These are phyloP conservation scores for Calocera viscosa DNA, from an alignment of 768 basidiomycete genomes.

Conservation along the genomic window DNA sequence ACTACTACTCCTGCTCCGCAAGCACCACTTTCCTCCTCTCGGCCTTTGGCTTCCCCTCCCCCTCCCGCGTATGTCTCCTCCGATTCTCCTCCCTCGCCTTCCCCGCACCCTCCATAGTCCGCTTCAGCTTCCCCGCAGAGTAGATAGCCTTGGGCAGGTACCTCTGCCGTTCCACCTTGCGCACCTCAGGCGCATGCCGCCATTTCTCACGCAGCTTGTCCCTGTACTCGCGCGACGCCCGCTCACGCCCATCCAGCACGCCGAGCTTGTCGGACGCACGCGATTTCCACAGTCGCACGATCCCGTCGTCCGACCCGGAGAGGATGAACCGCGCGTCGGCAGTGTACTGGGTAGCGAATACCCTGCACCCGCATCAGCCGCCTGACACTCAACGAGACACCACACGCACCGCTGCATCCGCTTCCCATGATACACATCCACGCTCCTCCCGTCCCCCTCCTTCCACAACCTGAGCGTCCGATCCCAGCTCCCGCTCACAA, in stretches of 20 bases:
- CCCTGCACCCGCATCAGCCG: slow-evolving; percentile 34
- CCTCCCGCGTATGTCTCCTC: slow-evolving; percentile 75
- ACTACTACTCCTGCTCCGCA: slow-evolving; percentile 44
- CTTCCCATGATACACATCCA: slow-evolving; percentile 95
- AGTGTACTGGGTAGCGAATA: slow-evolving; percentile 78
- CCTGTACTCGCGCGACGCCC: slow-evolving; percentile 85
- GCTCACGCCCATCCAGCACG: slow-evolving; percentile 76
- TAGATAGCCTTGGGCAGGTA: slow-evolving; percentile 87
- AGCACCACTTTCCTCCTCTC: slow-evolving; percentile 83
- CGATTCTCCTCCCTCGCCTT: slow-evolving; percentile 89
- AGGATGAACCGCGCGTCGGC: slow-evolving; percentile 83
- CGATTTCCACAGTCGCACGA: slow-evolving; percentile 90
- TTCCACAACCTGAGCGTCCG: slow-evolving; percentile 89
- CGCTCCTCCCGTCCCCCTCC: slow-evolving; percentile 62
- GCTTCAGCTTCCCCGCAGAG: slow-evolving; percentile 74
- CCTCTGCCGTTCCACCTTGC: slow-evolving; percentile 54
- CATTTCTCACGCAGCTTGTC: slow-evolving; percentile 77
- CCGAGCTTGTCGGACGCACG: slow-evolving; percentile 87
- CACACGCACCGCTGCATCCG: slow-evolving; percentile 81
- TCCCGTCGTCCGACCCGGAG: slow-evolving; percentile 88
- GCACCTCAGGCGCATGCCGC: slow-evolving; percentile 72
- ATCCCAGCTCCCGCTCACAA: slow-evolving; percentile 95
- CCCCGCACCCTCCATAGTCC: slow-evolving; percentile 80
- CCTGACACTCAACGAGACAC: not conserved
- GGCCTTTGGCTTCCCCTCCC: slow-evolving; percentile 75